Percentiles rank a stretch among this genome's conserved stretches.
Evolutionary conservation across 768 basidiomycete genomes (phyloP).

Genomic region (Coprinopsis marcescibilis): DNA sequence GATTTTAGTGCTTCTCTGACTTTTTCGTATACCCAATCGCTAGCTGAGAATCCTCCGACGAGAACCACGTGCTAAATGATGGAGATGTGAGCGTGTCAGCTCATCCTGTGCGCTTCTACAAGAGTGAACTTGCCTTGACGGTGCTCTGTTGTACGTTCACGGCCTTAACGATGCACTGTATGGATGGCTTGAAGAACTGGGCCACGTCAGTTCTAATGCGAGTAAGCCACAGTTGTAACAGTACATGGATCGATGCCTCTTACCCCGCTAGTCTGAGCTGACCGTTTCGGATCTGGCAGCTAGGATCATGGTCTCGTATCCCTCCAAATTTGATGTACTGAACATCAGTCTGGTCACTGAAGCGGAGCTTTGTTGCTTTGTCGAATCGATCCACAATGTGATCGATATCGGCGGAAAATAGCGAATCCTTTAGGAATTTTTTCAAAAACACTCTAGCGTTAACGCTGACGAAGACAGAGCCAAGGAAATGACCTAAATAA

Average conservation of each 20-base stretch:
- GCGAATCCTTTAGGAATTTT: slow-evolving; percentile 5
- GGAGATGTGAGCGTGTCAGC: no score
- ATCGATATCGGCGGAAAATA: slow-evolving; percentile 18
- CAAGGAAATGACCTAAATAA: no score
- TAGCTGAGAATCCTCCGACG: slow-evolving; percentile 56
- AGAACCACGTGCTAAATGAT: slow-evolving; percentile 37
- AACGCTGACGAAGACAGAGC: no score
- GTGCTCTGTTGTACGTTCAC: slow-evolving; percentile 16
- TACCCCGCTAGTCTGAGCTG: slow-evolving; percentile 38
- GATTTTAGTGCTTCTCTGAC: slow-evolving; percentile 34
- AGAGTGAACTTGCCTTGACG: slow-evolving; percentile 20
- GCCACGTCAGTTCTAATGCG: slow-evolving; percentile 22
- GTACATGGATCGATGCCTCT: background rate
- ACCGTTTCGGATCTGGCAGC: slow-evolving; percentile 37
- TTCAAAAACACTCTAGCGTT: no score
- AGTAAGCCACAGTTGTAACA: background rate
- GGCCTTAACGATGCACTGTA: slow-evolving; percentile 23
- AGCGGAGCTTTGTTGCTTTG: slow-evolving; percentile 37
- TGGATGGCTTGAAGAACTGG: slow-evolving; percentile 28
- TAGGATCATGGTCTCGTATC: slow-evolving; percentile 30
- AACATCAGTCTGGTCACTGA: slow-evolving; percentile 28
- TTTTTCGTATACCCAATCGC: slow-evolving; percentile 44
- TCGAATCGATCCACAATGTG: slow-evolving; percentile 40
- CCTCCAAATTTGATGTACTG: slow-evolving; percentile 42
- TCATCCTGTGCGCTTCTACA: background rate